Conservation (phyloP, 139 green algal genomes). For the Tetraselmis chui region DNA sequence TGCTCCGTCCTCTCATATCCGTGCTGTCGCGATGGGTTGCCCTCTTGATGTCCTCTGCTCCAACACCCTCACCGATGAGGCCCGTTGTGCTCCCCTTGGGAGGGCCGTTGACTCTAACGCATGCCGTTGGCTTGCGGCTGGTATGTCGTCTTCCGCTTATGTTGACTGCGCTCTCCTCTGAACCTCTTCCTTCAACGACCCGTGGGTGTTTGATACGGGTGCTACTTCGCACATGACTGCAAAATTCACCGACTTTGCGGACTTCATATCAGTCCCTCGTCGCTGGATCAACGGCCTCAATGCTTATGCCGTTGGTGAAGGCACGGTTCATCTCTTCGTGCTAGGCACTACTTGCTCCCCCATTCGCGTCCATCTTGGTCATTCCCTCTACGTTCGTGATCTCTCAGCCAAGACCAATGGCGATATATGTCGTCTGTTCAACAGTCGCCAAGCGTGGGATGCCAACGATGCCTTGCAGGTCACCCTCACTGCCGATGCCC, state of each 20-base stretch:
- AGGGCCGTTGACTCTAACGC: no score
- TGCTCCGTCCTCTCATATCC: no score
- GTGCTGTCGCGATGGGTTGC: no score
- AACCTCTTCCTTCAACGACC: no score
- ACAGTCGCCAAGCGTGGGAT: neutral
- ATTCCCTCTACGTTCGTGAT: neutral
- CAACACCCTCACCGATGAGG: no score
- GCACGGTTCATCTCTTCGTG: neutral
- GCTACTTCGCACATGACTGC: neutral
- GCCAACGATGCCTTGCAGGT: neutral
- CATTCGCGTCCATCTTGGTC: neutral
- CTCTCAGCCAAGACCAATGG: neutral
- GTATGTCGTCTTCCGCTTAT: no score
- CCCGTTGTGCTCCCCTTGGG: no score
- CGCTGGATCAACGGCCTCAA: neutral
- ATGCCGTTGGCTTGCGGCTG: no score
- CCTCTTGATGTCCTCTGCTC: no score
- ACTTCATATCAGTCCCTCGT: neutral
- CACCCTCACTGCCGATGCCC: neutral
- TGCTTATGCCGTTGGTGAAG: neutral
- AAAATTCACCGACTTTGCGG: neutral
- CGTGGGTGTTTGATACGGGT: neutral
- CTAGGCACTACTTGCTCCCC: neutral
- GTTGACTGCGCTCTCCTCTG: no score
- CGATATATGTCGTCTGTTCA: neutral